phyloP scores from a whole-genome alignment of 2,329 filamentous ascomycete species.

The Phialophora chinensis region DNA sequence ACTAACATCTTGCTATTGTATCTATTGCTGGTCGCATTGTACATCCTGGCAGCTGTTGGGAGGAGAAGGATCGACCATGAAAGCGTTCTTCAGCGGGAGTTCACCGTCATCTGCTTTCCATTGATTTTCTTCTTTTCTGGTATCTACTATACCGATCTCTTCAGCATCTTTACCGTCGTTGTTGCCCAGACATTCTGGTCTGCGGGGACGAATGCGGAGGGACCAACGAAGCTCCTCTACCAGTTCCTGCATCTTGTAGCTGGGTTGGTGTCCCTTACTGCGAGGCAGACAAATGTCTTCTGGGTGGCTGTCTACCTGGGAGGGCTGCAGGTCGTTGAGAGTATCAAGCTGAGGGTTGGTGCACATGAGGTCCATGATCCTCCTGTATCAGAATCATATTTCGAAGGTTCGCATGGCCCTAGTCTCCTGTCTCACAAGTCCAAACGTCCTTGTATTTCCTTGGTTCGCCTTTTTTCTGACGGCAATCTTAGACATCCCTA shows the following conservation, averaged over 20 bases:
- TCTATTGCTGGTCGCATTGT: slow-evolving; percentile 35
- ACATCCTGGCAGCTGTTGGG: slow-evolving; percentile 32
- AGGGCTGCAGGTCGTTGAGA: slow-evolving; percentile 51
- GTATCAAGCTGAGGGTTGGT: slow-evolving; percentile 31
- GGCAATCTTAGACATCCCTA: slow-evolving; percentile 39
- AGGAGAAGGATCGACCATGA: slow-evolving; percentile 61
- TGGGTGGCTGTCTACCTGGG: slow-evolving; percentile 71
- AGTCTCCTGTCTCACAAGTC: background rate
- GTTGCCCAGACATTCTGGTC: slow-evolving; percentile 65
- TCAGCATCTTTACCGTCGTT: slow-evolving; percentile 78
- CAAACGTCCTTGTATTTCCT: background rate
- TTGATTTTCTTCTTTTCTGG: slow-evolving; percentile 95
- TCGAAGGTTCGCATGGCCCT: slow-evolving; percentile 52
- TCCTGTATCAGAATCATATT: slow-evolving; percentile 53
- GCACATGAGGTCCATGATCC: slow-evolving; percentile 58
- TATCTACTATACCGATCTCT: slow-evolving; percentile 92
- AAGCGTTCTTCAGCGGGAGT: slow-evolving; percentile 35
- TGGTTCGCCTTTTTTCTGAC: slow-evolving; percentile 14
- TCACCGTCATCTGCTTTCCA: slow-evolving; percentile 75
- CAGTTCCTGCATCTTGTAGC: slow-evolving; percentile 53
- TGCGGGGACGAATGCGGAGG: slow-evolving; percentile 27
- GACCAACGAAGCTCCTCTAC: slow-evolving; percentile 33
- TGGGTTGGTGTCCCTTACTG: slow-evolving; percentile 71
- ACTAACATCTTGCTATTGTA: slow-evolving; percentile 35
- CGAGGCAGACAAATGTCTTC: slow-evolving; percentile 96